Evolutionary conservation across 805 yeast genomes (phyloP), one percentile per base, ranked within the genome.

Genomic region (Priceomyces castillae): DNA sequence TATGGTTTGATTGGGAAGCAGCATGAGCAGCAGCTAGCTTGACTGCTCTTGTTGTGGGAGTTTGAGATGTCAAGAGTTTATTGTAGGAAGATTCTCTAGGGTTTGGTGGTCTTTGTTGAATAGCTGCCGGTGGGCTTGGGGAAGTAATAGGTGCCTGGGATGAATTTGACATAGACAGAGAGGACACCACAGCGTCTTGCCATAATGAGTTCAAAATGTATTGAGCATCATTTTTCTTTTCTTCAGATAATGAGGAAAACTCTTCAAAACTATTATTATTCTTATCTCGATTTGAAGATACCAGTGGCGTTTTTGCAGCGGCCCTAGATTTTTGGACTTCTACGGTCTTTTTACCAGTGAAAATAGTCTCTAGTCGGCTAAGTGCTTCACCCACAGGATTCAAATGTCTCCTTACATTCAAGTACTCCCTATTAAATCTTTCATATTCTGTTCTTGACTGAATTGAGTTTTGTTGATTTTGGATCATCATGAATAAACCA

Each of bases 371-470:
- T 3, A 78, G 54, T 47, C 94, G 66, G 35, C 74, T 70, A 23
- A 87, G 60, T 2, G 88, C 77, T 38, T 80, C 85, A 4, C 77
- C 75, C 2, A 86, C 65, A 1, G 96, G 95, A 50, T 87, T 87
- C 31, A 69, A 66, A 60, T 82, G 78, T 46, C 94, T 71, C 55
- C 90, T 67, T 0, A 85, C 82, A 50, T 78, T 84, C 34, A 81
- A 67, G 50, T 81, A 85, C 55, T 87, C 95, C 47, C 90, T 72
- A 11, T 90, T 79, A 25, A 86, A 74, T 47, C 87, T 73, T 59
- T 88, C 96, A 56, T 81, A 85, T 56, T 86, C 94, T n/a, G 88
- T 76, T 50, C 87, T 74, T 6, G 79, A 73, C 47, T 78, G 84
- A 16, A 82, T 76, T 5, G 81, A 74, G 34, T 76, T 76, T 56